Base-by-base conservation (phyloP, 1,284 basidiomycete genomes). In the Moesziomyces parantarcticus region DNA sequence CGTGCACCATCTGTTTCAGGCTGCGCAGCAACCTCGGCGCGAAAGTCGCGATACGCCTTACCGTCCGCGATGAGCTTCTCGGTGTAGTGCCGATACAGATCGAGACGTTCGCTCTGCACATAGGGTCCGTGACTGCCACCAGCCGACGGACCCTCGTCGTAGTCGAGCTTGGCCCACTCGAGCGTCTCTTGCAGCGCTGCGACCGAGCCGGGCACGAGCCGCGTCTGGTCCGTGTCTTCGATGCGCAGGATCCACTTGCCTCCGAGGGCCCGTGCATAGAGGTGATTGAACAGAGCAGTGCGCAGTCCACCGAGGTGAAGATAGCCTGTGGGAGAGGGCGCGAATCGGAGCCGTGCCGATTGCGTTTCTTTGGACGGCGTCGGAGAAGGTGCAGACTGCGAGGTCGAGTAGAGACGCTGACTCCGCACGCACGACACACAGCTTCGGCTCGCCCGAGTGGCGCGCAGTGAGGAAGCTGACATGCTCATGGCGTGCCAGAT, bases 241-340 rank as follows among this genome's bases (percentile, higher is more conserved):
- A 99, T 90, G 39, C 97, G 87, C 63, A 98, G 85, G 36, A 97
- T 89, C 92, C 93, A 97, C 79, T 91, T 90, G 2, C 94, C 95
- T 2, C 89, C 89, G 26, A 89, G 87, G 80, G 92, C 93, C 75
- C 88, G 88, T 1, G 94, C 92, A 60, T 92, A 90, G 0, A 98
- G 85, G 80, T 97, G 89, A 83, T 99, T 99, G 86, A 95, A 95
- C 4, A 99, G 87, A 0, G 95, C 97, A 49, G 95, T 99, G 20
- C 97, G 87, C n/a, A 99, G 88, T 0, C 97, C 96, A 2, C 96
- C 96, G 1, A 99, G 89, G 85, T 99, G 96, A 2, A 99, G 87
- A 47, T 90, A 88, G 3, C 97, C 96, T 0, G 97, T 99, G 0
- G 97, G 97, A 0, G 96, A 98, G 0, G 97, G 96, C 0, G 96